Base-by-base conservation (phyloP, 2,329 filamentous ascomycete species). In the Sphaerostilbella broomeana region DNA sequence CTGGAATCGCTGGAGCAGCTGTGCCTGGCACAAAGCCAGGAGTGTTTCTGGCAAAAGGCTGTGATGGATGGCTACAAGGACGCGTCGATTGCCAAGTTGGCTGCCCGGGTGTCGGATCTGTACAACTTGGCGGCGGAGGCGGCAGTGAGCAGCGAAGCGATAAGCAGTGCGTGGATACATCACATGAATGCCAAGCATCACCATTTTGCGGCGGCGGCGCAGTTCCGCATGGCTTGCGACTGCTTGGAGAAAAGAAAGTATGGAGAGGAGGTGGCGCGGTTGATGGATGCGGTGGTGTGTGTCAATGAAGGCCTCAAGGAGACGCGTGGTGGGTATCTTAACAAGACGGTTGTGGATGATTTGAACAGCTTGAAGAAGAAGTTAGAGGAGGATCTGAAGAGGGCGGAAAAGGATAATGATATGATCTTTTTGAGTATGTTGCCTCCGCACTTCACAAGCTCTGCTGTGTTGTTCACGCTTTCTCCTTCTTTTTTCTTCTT, bases 21-120 rank as follows among this genome's bases (percentile, higher is more conserved):
- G 20, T 79, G 94, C 59, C 73, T 98, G 8, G 90, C 89, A 1
- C 88, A 98, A 59, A 89, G 84, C 19, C 92, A 98, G 57, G 92
- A 98, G 64, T 97, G 89, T 58, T 97, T 92, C 62, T 98, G 92
- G 92, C 84, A 92, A 51, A 97, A 95, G 59, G 90, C 92, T 1
- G 89, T 94, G 43, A 89, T 94, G 68, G 90, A 95, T 57, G 81
- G 82, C 17, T 79, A 95, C 64, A 95, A 94, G 60, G 92, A 98
- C 58, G 84, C 80, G 2, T 86, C 84, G 1, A 94, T 98, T 46
- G 86, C 92, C 3, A 92, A 94, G 58, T 71, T 98, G 13, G 89
- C 92, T 4, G 87, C 87, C 0, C 64, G 87, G 45, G 88, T 97
- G 4, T 94, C 86, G 3, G 92, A 98, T 55, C 75, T 94, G 29